Base-by-base conservation (phyloP, 169 alveolate genomes). In the Hepatocystis sp. region DNA sequence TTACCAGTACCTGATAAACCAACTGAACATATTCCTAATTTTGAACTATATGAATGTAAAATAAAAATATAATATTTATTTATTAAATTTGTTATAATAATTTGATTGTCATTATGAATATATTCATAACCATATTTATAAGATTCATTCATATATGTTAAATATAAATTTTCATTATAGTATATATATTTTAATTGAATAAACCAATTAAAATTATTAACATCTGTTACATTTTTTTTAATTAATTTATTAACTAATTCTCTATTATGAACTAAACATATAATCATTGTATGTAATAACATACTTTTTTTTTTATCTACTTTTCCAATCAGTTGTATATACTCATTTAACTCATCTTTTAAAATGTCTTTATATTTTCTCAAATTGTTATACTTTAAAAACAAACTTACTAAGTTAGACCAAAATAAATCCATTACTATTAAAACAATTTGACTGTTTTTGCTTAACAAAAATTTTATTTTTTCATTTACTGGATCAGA, bases 1-100 rank as follows among this genome's bases (percentile, higher is more conserved):
- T 98, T 98, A 8, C 99, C 99, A 2, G 99, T 97, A 21, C 99
- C 99, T 4, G 99, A 99, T 17, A 99, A 99, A 5, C 99, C 99
- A 68, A 96, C 98, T 8, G 99, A 99, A 27, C 97, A 96, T 4
- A 99, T 99, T 5, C 99, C 99, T 60, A 97, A 91, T 67, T 99
- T 94, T 91, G 97, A 93, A 66, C 97, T 97, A 63, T 98, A 90
- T n/a, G 98, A 99, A 84, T 98, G 97, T 47, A 99, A 96, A 34
- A 98, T 89, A 8, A 99, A 97, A 46, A 97, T 91, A 90, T 96
- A 98, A 90, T 99, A 98, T 88, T 97, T 96, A 93, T 98, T 99
- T 2, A 99, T 98, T 60, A 98, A 93, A n/a, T 99, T 99, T 10
- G 99, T 98, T 88, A 97, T 97, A 17, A 98, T 99, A 44, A 98